Evolutionary conservation across 805 yeast species (phyloP).

Genomic region (Candida pini): DNA sequence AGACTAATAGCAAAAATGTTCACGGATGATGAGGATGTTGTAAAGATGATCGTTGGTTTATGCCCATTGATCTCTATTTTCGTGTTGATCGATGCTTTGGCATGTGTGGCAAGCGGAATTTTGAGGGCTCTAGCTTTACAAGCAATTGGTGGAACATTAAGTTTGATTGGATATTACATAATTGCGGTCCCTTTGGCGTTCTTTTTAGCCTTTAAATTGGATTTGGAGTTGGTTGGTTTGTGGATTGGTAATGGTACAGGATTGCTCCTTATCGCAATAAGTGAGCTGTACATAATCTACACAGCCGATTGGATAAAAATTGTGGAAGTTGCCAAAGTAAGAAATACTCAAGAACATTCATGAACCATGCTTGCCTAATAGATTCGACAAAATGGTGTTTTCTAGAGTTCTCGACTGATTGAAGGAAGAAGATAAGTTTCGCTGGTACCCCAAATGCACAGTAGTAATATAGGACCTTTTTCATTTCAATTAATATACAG

Average conservation of each 20-base stretch:
- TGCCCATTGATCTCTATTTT: conserved; percentile 63
- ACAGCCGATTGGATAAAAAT: conserved; percentile 50
- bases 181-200: conserved; percentile 67
- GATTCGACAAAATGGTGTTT: too few relatives aligned
- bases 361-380: too few relatives aligned
- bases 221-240: conserved; percentile 51
- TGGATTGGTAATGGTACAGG: conserved; percentile 76
- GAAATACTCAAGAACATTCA: too few relatives aligned
- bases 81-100: conserved; percentile 65
- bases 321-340: conserved; percentile 25
- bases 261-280: conserved; percentile 44
- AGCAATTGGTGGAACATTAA: conserved; percentile 63
- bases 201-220: conserved; percentile 45
- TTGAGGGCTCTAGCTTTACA: conserved; percentile 76
- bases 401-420: too few relatives aligned
- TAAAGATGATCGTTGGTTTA: conserved; percentile 42
- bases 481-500: not conserved
- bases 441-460: too few relatives aligned
- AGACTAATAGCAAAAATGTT: conserved; percentile 50
- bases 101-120: conserved; percentile 67
- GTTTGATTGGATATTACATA: conserved; percentile 64
- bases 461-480: too few relatives aligned
- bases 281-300: conserved; percentile 42
- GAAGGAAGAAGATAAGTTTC: too few relatives aligned
- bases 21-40: conserved; percentile 56